Conservation (phyloP, 345 rosid species). For the Brassica napus region Da-Ae NC_063443.1:3132001-3132500, state of each 20-base stretch:
- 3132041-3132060: constrained; percentile 68
- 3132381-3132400: too few relatives aligned
- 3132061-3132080: constrained; percentile 60
- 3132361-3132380: too few relatives aligned
- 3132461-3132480: too few relatives aligned
- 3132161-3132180: constrained; percentile 13
- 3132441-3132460: too few relatives aligned
- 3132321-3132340: neutral
- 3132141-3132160: constrained; percentile 10
- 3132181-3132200: constrained; percentile 36
- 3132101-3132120: constrained; percentile 14
- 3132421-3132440: too few relatives aligned
- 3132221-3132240: constrained; percentile 12
- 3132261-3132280: constrained; percentile 25
- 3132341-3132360: too few relatives aligned
- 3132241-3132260: constrained; percentile 39
- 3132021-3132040: constrained; percentile 41
- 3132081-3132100: constrained; percentile 73
- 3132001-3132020: constrained; percentile 58
- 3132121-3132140: constrained; percentile 11
- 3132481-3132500: too few relatives aligned
- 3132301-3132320: neutral
- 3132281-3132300: constrained; percentile 8
- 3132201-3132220: constrained; percentile 34
- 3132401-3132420: too few relatives aligned